Conservation (phyloP, 805 yeast species). For the Hanseniaspora pseudoguilliermondii region DNA sequence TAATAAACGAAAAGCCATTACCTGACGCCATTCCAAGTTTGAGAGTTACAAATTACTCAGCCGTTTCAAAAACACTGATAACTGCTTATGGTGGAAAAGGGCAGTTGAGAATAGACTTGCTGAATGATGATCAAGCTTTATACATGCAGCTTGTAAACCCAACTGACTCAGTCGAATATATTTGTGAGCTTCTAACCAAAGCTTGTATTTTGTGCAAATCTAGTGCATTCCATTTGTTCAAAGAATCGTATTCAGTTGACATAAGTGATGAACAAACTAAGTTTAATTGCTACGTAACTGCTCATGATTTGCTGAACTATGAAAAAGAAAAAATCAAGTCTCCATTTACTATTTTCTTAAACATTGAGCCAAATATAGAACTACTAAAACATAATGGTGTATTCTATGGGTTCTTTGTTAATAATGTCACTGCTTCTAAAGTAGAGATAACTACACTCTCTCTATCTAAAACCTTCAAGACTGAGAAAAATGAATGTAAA, state of each 20-base stretch:
- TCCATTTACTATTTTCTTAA: conserved; percentile 54
- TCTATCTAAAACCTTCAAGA: conserved; percentile 2
- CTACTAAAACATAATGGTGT: conserved; percentile 16
- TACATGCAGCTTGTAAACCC: conserved; percentile 11
- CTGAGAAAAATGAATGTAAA: conserved; percentile 8
- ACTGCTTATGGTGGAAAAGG: conserved; percentile 29
- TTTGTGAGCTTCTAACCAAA: conserved; percentile 28
- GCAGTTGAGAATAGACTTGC: conserved; percentile 21
- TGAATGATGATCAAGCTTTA: not conserved
- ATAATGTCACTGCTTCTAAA: not conserved
- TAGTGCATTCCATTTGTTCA: conserved; percentile 69
- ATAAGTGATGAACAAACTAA: conserved; percentile 38
- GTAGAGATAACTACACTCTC: conserved; percentile 4
- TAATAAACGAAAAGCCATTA: conserved; percentile 73
- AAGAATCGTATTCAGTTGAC: conserved; percentile 26
- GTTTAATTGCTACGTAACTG: conserved; percentile 52
- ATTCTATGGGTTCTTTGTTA: conserved; percentile 12
- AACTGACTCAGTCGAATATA: conserved; percentile 19
- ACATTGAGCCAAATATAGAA: conserved; percentile 27
- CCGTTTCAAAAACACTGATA: conserved; percentile 43
- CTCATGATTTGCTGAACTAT: conserved; percentile 49
- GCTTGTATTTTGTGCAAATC: conserved; percentile 59
- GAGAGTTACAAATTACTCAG: conserved; percentile 56
- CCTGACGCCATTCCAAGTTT: conserved; percentile 51
- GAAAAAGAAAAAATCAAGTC: conserved; percentile 44